Evolutionary conservation across 495 filamentous ascomycete genomes (phyloP).

Genomic region (Lepidopterella palustris): DNA sequence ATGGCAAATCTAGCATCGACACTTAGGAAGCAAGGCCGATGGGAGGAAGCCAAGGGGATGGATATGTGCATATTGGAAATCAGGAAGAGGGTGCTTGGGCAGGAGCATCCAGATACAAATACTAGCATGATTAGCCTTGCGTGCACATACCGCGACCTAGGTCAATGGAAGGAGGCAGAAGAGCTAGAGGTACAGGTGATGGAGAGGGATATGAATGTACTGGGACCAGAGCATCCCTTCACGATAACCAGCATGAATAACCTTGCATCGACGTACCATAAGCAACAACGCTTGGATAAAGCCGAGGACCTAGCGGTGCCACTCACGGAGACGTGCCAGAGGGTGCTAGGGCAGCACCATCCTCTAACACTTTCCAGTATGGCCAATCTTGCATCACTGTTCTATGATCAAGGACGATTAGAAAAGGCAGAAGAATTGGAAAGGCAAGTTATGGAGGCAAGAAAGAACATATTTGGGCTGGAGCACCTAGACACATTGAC

Average conservation of each 20-base stretch:
- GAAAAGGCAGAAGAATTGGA: not conserved
- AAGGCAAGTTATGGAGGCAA: not conserved
- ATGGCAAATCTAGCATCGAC: not conserved
- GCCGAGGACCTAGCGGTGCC: slow-evolving; percentile 11
- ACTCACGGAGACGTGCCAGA: slow-evolving; percentile 7
- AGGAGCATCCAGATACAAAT: not conserved
- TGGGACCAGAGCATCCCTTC: slow-evolving; percentile 10
- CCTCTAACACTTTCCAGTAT: slow-evolving; percentile 5
- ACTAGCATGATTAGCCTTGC: not conserved
- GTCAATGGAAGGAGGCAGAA: slow-evolving; percentile 10
- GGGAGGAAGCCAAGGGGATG: slow-evolving; percentile 16
- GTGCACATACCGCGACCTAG: slow-evolving; percentile 4
- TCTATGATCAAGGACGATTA: not conserved
- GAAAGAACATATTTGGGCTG: not conserved
- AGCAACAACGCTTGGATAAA: slow-evolving; percentile 5
- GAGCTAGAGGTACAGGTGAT: slow-evolving; percentile 11
- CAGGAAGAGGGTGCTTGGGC: slow-evolving; percentile 23
- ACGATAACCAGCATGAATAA: slow-evolving; percentile 2
- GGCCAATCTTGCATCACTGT: slow-evolving; percentile 2
- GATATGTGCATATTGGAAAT: slow-evolving; percentile 16
- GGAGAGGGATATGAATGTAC: slow-evolving; percentile 4
- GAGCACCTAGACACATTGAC: slow-evolving; percentile 1
- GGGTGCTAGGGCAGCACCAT: slow-evolving; percentile 9
- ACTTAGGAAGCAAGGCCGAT: not conserved
- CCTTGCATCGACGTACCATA: slow-evolving; percentile 6